Conservation (phyloP, 139 green algal species). For the Coccomyxa sp. region DNA sequence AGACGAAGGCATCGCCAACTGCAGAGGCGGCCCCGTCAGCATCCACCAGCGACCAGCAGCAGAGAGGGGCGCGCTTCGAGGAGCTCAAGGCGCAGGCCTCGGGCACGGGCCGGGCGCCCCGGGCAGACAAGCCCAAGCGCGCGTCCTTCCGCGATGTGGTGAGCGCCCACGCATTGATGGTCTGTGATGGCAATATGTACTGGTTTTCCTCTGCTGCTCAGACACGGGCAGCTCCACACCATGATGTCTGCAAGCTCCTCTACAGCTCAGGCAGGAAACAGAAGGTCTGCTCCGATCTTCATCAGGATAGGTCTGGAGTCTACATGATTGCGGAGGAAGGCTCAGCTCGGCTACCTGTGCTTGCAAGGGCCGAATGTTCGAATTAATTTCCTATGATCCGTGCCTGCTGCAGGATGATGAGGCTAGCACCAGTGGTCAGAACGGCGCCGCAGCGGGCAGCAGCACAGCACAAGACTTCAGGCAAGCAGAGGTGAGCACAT, state of each 20-base stretch:
- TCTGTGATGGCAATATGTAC: no score
- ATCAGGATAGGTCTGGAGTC: no score
- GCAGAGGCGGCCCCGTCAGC: background rate
- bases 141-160: background rate
- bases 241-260: no score
- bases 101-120: background rate
- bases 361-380: background rate
- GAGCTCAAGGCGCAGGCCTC: background rate
- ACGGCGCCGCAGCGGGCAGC: background rate
- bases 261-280: background rate
- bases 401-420: background rate
- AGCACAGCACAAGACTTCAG: background rate
- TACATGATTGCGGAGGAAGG: no score
- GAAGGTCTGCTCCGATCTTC: background rate
- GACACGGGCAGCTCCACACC: no score
- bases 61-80: conserved; percentile 1
- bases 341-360: background rate
- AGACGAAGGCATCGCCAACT: background rate
- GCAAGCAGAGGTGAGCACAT: background rate
- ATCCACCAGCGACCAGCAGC: background rate
- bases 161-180: no score
- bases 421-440: conserved; percentile 6
- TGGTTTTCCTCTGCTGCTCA: no score
- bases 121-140: background rate
- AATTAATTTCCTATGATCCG: background rate